phyloP scores from a whole-genome alignment of 257 asterid species.

The Handroanthus guayacan region DNA sequence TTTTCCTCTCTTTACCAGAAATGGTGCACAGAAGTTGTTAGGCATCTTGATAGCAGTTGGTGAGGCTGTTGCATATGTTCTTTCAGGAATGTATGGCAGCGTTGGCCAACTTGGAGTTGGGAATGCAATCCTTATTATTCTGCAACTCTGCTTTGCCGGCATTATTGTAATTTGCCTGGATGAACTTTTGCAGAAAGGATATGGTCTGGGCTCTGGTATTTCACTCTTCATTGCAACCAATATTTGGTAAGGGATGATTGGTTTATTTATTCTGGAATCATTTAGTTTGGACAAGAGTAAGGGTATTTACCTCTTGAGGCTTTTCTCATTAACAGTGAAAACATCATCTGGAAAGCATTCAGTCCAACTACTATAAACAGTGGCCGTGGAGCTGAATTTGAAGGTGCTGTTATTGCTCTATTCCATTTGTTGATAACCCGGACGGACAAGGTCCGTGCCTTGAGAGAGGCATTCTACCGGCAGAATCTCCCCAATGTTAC shows the following conservation, averaged over 20 bases:
- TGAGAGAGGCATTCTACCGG: slow-evolving; percentile 89
- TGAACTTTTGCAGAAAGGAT: slow-evolving; percentile 87
- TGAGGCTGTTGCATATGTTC: slow-evolving; percentile 88
- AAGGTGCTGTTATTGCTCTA: slow-evolving; percentile 87
- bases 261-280: not conserved
- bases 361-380: slow-evolving; percentile 89
- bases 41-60: slow-evolving; percentile 86
- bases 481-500: slow-evolving; percentile 93
- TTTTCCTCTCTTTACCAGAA: slow-evolving; percentile 45
- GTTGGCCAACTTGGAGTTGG: slow-evolving; percentile 89
- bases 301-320: slow-evolving; percentile 10
- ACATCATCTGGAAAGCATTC: slow-evolving; percentile 86
- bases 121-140: slow-evolving; percentile 77
- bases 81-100: slow-evolving; percentile 88
- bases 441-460: slow-evolving; percentile 80
- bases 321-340: slow-evolving; percentile 57
- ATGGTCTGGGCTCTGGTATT: slow-evolving; percentile 87
- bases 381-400: slow-evolving; percentile 92
- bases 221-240: slow-evolving; percentile 88
- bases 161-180: slow-evolving; percentile 85
- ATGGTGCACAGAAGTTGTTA: slow-evolving; percentile 81
- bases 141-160: slow-evolving; percentile 86
- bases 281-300: not conserved
- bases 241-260: slow-evolving; percentile 60
- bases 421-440: slow-evolving; percentile 84